Percentiles rank a stretch among this genome's conserved stretches.
Conservation (phyloP, 2,329 filamentous ascomycete genomes). For the Cytospora paraplurivora region DNA sequence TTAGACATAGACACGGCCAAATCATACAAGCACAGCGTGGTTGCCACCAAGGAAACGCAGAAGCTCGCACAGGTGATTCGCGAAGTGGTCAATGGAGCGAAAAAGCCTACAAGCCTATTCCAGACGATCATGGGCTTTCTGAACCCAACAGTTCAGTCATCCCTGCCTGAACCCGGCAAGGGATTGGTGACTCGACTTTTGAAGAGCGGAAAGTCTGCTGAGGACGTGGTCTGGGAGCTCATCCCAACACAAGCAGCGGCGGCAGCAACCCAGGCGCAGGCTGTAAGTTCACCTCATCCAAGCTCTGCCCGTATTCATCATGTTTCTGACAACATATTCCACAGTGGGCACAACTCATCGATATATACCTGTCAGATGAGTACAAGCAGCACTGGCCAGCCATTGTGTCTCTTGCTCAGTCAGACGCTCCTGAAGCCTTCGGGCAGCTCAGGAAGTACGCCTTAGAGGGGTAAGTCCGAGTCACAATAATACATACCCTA, state of each 20-base stretch:
- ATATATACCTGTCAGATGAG: conserved; percentile 52
- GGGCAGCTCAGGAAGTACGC: conserved; percentile 51
- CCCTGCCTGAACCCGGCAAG: not conserved
- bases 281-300: conserved; percentile 4
- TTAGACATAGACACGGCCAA: conserved; percentile 48
- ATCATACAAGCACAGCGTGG: conserved; percentile 43
- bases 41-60: conserved; percentile 49
- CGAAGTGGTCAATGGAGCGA: conserved; percentile 43
- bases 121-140: not conserved
- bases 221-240: conserved; percentile 10
- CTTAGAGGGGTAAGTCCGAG: conserved; percentile 42
- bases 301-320: not conserved
- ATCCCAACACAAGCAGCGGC: conserved; percentile 10
- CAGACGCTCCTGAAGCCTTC: conserved; percentile 47
- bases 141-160: not conserved
- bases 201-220: conserved; percentile 4
- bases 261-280: conserved; percentile 7
- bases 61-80: conserved; percentile 51
- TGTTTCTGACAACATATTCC: not conserved
- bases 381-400: conserved; percentile 49
- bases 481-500: not conserved
- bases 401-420: conserved; percentile 49
- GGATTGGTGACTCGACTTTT: not conserved
- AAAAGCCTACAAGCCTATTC: conserved; percentile 26
- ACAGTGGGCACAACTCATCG: conserved; percentile 53